These are phyloP conservation scores for Myrica gale DNA, from an alignment of 306 rosid genomes.

Conservation along the genomic window DNA sequence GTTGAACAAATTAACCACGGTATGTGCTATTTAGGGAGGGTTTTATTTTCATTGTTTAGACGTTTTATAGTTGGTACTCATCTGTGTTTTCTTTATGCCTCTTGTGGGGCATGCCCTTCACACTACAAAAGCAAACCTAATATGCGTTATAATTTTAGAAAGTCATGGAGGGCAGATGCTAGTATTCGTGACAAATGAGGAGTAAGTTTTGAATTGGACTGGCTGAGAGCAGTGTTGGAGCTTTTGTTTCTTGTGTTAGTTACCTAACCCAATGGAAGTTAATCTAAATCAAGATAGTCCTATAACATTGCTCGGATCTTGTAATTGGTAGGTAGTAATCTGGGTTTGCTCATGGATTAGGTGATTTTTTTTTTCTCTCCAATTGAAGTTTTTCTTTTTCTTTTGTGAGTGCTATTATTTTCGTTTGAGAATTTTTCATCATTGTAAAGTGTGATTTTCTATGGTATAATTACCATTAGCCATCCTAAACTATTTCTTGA, in stretches of 20 bases:
- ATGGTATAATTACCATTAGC: not conserved
- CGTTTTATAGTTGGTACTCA: not conserved
- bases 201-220: not conserved
- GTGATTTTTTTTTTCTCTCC: not conserved
- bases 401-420: not conserved
- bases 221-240: not conserved
- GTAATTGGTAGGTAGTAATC: not conserved
- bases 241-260: not conserved
- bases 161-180: not conserved
- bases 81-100: not conserved
- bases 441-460: not conserved
- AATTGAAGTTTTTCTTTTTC: not conserved
- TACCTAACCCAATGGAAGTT: not conserved
- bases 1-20: conserved; percentile 64
- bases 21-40: conserved; percentile 22
- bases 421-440: not conserved
- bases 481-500: too few relatives aligned
- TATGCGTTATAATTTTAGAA: not conserved
- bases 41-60: not conserved
- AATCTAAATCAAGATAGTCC: not conserved
- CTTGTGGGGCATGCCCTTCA: not conserved
- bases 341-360: not conserved
- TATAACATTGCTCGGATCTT: not conserved
- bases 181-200: not conserved
- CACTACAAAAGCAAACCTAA: not conserved